Base-by-base conservation (phyloP, 2,329 filamentous ascomycete species). In the Elsinoe necatrix region DNA sequence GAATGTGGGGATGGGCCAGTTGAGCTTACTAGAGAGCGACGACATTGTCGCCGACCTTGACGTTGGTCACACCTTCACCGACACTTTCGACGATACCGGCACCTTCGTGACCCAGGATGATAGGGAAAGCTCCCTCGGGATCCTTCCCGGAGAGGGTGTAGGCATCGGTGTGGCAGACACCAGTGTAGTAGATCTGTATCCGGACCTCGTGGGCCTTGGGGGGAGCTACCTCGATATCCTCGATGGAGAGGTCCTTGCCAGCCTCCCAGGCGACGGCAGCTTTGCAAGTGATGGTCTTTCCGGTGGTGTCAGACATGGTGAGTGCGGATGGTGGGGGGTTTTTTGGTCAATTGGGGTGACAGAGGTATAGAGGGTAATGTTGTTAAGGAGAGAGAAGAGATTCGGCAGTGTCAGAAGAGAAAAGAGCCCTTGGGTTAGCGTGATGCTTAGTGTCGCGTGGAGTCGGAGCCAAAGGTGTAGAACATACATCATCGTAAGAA, bases 101-200 rank as follows among this genome's bases (percentile, higher is more conserved):
- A 72, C 89, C 89, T 75, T 95, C 89, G 73, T 95, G 89, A 65
- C 90, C 89, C 55, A 95, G 82, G 64, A 95, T 82, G 63, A 95
- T 84, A 65, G 89, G 89, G 78, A 95, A 95, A 60, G 86, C 89
- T 68, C 89, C 93, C 77, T 98, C 93, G 55, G 93, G 92, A 69
- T 98, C 93, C 78, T 96, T 97, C 63, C 93, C 93, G 55, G 89
- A 95, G 61, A 95, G 82, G 57, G 89, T 95, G 80, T 95, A 96
- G 68, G 93, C 89, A 80, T 95, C 89, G 86, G 92, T 98, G 78
- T 98, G 93, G 80, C 93, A 98, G 71, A 98, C 93, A 75, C 93
- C 93, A 55, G 93, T 98, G 79, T 96, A 95, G 80, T 92, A 86
- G 71, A 97, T 89, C 79, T 97, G 78, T 70, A 98, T 95, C 67